Evolutionary conservation across 805 yeast genomes (phyloP).

Genomic region (Nakazawaea siamensis): DNA sequence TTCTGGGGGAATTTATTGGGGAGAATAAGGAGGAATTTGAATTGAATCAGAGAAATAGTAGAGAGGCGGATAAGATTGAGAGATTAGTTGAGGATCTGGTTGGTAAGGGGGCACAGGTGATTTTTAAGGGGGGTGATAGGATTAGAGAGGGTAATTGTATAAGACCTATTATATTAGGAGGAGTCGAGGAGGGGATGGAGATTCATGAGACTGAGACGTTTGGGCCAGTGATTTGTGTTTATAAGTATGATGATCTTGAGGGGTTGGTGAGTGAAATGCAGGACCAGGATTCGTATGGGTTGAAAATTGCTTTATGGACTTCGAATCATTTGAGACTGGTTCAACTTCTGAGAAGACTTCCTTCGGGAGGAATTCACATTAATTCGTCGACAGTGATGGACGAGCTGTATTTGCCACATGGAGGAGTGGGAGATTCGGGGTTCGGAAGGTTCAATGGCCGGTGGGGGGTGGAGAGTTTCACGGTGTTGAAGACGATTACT

Average conservation of each 20-base stretch:
- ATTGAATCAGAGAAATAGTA: constrained; percentile 23
- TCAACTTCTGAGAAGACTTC: constrained; percentile 24
- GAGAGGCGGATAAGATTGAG: constrained; percentile 17
- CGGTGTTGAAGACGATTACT: constrained; percentile 28
- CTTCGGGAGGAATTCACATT: constrained; percentile 32
- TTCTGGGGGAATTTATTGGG: constrained; percentile 11
- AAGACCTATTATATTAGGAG: constrained; percentile 25
- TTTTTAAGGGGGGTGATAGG: constrained; percentile 16
- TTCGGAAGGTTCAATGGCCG: constrained; percentile 32
- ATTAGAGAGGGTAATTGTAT: constrained; percentile 4
- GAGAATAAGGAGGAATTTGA: constrained; percentile 14
- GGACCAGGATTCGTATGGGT: constrained; percentile 22
- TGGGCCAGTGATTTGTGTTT: constrained; percentile 32
- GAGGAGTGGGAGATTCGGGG: constrained; percentile 36
- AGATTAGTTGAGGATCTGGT: constrained; percentile 28
- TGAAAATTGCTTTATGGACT: constrained; percentile 36
- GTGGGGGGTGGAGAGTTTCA: constrained; percentile 38
- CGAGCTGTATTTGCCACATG: constrained; percentile 29
- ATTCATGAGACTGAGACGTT: constrained; percentile 28
- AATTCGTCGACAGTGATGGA: constrained; percentile 20
- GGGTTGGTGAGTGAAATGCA: constrained; percentile 20
- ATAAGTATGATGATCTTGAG: constrained; percentile 17
- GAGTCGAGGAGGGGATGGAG: constrained; percentile 23
- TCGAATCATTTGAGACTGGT: constrained; percentile 25
- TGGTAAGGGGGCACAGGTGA: constrained; percentile 26